phyloP scores from a whole-genome alignment of 208 protist genomes.

The Wallacemonas sp. region DNA sequence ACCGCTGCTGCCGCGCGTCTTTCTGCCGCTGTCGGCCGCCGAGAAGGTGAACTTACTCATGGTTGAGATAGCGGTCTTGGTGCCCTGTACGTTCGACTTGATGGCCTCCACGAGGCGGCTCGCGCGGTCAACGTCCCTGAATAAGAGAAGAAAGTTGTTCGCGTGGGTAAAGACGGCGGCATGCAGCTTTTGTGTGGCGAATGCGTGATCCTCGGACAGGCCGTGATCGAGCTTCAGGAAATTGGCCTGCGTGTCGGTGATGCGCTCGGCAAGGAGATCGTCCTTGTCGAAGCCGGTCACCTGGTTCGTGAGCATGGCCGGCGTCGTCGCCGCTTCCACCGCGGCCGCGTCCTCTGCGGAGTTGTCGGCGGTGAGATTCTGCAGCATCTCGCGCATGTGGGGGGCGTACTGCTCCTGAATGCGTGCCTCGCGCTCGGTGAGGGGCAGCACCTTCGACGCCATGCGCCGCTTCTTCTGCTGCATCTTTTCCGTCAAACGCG shows the following conservation, averaged over 20 bases:
- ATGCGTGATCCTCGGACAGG: constrained; percentile 66
- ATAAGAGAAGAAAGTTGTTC: constrained; percentile 77
- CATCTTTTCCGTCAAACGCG: constrained; percentile 34
- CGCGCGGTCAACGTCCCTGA: constrained; percentile 75
- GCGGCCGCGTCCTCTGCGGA: not conserved
- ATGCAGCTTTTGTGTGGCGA: constrained; percentile 65
- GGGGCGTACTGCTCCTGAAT: constrained; percentile 64
- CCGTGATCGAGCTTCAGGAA: constrained; percentile 75
- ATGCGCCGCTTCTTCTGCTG: constrained; percentile 6
- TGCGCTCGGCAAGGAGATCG: constrained; percentile 51
- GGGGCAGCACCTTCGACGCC: constrained; percentile 16
- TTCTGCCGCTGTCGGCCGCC: constrained; percentile 21
- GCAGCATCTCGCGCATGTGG: constrained; percentile 16
- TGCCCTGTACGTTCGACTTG: constrained; percentile 83
- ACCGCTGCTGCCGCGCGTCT: not conserved
- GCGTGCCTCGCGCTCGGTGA: constrained; percentile 40
- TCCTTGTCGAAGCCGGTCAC: constrained; percentile 65
- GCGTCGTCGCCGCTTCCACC: constrained; percentile 10
- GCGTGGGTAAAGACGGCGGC: constrained; percentile 69
- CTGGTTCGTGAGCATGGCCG: not conserved
- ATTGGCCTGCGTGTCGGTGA: constrained; percentile 53
- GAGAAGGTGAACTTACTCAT: constrained; percentile 74
- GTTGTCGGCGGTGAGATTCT: not conserved
- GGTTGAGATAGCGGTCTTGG: constrained; percentile 73
- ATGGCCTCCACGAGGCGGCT: constrained; percentile 71